Evolutionary conservation across 2,329 filamentous ascomycete genomes (phyloP).

Genomic region (Eurotiales sp.): DNA sequence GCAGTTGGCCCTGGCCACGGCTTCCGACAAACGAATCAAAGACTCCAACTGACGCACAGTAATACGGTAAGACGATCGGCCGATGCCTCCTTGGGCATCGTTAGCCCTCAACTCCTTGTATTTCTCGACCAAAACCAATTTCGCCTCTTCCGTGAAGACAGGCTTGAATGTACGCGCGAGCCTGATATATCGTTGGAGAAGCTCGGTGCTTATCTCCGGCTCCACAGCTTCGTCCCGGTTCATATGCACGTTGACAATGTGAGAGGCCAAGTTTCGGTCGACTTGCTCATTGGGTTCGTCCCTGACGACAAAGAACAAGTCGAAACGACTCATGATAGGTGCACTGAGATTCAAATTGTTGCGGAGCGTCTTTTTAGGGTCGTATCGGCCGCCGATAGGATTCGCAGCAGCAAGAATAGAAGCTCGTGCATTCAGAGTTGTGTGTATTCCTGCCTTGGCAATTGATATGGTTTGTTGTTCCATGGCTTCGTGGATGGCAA

Average conservation of each 20-base stretch:
- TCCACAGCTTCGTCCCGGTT: slow-evolving; percentile 85
- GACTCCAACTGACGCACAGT: slow-evolving; percentile 94
- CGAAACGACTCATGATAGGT: slow-evolving; percentile 98
- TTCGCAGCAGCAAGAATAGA: slow-evolving; percentile 95
- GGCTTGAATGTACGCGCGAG: slow-evolving; percentile 94
- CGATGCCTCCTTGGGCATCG: slow-evolving; percentile 89
- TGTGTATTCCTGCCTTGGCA: slow-evolving; percentile 96
- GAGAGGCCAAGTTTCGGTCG: slow-evolving; percentile 85
- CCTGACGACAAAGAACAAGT: slow-evolving; percentile 95
- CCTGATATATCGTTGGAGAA: slow-evolving; percentile 93
- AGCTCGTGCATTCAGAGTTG: slow-evolving; percentile 91
- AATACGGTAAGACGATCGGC: slow-evolving; percentile 93
- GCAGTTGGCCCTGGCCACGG: slow-evolving; percentile 97
- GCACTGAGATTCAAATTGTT: slow-evolving; percentile 98
- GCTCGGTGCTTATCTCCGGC: slow-evolving; percentile 93
- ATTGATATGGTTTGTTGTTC: slow-evolving; percentile 99
- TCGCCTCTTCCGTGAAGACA: slow-evolving; percentile 84
- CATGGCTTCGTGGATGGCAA: slow-evolving; percentile 99
- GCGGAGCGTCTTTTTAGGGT: slow-evolving; percentile 88
- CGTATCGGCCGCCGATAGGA: slow-evolving; percentile 88
- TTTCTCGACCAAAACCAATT: slow-evolving; percentile 76
- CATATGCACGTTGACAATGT: slow-evolving; percentile 93
- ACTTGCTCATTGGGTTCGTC: slow-evolving; percentile 93
- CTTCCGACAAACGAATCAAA: slow-evolving; percentile 91
- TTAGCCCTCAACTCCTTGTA: slow-evolving; percentile 95